Evolutionary conservation across 2,329 filamentous ascomycete species (phyloP).

Genomic region (Tolypocladium paradoxum): DNA sequence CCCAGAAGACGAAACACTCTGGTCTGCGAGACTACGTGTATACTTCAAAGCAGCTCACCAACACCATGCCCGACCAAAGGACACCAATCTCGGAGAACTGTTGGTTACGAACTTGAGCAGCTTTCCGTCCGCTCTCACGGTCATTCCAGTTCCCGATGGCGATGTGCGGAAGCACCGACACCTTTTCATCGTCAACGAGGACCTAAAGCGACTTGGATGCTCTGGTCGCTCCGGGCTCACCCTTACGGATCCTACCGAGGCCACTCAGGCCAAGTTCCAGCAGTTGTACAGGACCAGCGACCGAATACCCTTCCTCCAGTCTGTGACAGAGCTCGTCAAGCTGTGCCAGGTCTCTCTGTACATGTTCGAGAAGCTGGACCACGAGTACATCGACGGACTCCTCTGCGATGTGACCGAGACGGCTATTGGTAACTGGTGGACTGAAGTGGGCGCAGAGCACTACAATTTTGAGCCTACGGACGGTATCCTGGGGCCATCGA

Average conservation of each 20-base stretch:
- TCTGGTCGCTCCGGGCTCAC: conserved; percentile 82
- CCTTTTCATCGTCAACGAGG: conserved; percentile 86
- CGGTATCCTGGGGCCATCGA: conserved; percentile 84
- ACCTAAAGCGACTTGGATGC: conserved; percentile 85
- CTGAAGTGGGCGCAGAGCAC: conserved; percentile 80
- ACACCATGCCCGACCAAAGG: conserved; percentile 73
- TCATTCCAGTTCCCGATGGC: conserved; percentile 83
- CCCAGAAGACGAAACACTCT: conserved; percentile 65
- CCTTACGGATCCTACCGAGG: conserved; percentile 63
- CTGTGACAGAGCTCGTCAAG: conserved; percentile 82
- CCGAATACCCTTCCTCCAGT: conserved; percentile 63
- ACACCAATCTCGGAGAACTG: conserved; percentile 71
- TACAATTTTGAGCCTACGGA: conserved; percentile 90
- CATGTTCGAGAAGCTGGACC: conserved; percentile 77
- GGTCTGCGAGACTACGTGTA: conserved; percentile 67
- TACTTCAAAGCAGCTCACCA: conserved; percentile 83
- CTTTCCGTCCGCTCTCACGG: conserved; percentile 83
- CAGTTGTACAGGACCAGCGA: conserved; percentile 85
- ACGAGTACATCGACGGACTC: conserved; percentile 82
- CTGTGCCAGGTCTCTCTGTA: conserved; percentile 82
- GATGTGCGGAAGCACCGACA: conserved; percentile 71
- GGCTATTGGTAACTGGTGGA: conserved; percentile 92
- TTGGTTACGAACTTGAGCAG: conserved; percentile 92
- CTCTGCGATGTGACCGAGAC: conserved; percentile 89
- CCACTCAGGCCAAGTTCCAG: conserved; percentile 82